Conservation (phyloP, 441 rosid genomes). For the Capsella rubella region DNA sequence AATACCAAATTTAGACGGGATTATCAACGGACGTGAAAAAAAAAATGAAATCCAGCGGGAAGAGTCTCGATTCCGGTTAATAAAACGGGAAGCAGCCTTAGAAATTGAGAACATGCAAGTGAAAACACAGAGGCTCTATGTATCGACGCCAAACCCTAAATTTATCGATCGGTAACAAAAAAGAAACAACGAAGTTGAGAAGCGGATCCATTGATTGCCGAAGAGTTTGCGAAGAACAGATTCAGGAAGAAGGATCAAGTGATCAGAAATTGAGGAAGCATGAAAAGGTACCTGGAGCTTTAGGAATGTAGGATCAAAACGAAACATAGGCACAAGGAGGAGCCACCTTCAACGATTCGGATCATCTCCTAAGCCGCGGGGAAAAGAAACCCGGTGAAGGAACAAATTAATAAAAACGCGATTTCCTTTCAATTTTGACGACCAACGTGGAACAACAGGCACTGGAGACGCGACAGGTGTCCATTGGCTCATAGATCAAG, state of each 20-base stretch:
- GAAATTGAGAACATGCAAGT: slow-evolving; percentile 9
- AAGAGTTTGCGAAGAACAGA: slow-evolving; percentile 29
- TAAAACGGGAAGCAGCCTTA: neutral
- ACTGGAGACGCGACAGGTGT: slow-evolving; percentile 39
- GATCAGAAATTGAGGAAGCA: slow-evolving; percentile 1
- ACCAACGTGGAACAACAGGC: slow-evolving; percentile 28
- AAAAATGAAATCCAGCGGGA: slow-evolving; percentile 12
- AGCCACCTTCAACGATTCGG: slow-evolving; percentile 25
- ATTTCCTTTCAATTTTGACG: slow-evolving; percentile 11
- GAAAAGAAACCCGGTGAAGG: slow-evolving; percentile 1
- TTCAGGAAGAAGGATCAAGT: neutral
- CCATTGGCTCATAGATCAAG: slow-evolving; percentile 11
- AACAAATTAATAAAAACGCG: neutral
- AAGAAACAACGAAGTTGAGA: neutral
- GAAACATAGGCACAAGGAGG: slow-evolving; percentile 34
- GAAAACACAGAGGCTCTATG: neutral
- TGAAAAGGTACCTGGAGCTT: slow-evolving; percentile 38
- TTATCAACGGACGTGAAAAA: neutral
- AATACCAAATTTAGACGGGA: neutral
- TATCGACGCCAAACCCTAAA: slow-evolving; percentile 21
- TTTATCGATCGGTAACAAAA: neutral
- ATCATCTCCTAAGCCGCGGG: slow-evolving; percentile 36
- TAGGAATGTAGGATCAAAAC: slow-evolving; percentile 44
- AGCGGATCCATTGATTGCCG: slow-evolving; percentile 29
- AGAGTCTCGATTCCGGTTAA: slow-evolving; percentile 17